A percentile compares a stretch with the other conserved stretches of the same genome.
Evolutionary conservation across 2,329 filamentous ascomycete species (phyloP).

Genomic region (Sporothrix schenckii): DNA sequence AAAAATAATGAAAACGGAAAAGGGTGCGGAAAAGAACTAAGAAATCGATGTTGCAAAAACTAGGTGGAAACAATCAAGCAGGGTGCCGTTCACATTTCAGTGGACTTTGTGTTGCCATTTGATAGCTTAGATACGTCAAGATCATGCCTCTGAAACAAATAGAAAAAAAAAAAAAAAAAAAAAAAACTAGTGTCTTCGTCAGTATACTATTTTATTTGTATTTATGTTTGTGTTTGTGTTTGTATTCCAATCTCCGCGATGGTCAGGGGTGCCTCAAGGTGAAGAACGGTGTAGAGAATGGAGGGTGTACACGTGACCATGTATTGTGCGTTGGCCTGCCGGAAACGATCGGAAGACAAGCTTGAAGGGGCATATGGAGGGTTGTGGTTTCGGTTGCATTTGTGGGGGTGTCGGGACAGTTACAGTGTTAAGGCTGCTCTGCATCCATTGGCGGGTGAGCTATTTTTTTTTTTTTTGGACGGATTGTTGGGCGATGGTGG

Average conservation of each 20-base stretch:
- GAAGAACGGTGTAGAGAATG: not conserved
- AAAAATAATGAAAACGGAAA: too few species aligned
- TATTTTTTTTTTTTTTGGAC: conserved; percentile 17
- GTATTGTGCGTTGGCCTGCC: not conserved
- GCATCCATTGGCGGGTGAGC: conserved; percentile 10
- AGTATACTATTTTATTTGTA: too few species aligned
- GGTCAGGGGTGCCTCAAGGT: not conserved
- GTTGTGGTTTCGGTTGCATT: conserved; percentile 19
- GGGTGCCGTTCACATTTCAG: not conserved
- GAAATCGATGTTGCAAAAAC: not conserved
- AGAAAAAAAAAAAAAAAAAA: not conserved
- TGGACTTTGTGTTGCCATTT: not conserved
- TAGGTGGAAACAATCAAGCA: not conserved
- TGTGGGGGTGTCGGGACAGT: conserved; percentile 22
- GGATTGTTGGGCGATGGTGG: not conserved
- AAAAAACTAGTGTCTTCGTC: not conserved
- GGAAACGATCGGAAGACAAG: conserved; percentile 8
- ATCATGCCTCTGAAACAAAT: not conserved
- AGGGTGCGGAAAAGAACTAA: too few species aligned
- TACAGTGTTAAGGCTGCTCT: not conserved
- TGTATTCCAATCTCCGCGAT: too few species aligned
- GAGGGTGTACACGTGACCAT: not conserved
- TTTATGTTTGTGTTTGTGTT: not conserved
- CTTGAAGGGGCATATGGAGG: not conserved
- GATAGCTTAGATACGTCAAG: conserved; percentile 14